Conservation (phyloP, 345 rosid genomes). For the Gossypium anomalum region DNA sequence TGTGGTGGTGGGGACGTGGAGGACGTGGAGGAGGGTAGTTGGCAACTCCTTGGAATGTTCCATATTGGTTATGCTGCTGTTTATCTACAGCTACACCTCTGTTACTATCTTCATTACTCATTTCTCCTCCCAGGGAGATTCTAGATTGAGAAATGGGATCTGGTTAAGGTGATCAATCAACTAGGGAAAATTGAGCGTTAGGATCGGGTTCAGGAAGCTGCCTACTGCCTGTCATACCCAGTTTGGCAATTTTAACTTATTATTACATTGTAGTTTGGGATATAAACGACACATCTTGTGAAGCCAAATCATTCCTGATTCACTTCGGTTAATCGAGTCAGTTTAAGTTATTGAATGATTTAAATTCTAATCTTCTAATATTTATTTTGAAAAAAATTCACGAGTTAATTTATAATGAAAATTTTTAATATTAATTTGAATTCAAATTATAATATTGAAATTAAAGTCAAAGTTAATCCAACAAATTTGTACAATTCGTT, state of each 20-base stretch:
- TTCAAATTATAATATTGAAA: too few relatives aligned
- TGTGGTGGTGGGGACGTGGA: constrained; percentile 15
- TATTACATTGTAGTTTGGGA: background rate
- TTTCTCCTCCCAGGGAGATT: background rate
- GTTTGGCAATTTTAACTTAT: background rate
- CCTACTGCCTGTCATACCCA: background rate
- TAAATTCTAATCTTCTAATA: too few relatives aligned
- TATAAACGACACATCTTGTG: background rate
- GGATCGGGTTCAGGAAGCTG: background rate
- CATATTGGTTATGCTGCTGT: constrained; percentile 53
- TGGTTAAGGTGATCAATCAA: background rate
- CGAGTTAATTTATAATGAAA: too few relatives aligned
- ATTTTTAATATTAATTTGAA: too few relatives aligned
- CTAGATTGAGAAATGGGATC: background rate
- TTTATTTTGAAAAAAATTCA: too few relatives aligned
- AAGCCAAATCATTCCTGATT: background rate
- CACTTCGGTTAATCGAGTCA: background rate
- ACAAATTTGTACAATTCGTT: too few relatives aligned
- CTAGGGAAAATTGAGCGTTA: background rate
- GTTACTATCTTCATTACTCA: constrained; percentile 39
- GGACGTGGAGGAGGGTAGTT: constrained; percentile 66
- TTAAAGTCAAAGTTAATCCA: too few relatives aligned
- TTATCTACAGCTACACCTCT: constrained; percentile 32
- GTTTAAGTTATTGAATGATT: too few relatives aligned
- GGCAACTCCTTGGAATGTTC: constrained; percentile 94